phyloP scores from a whole-genome alignment of 2,329 filamentous ascomycete genomes.

The Penicillium sp. region DNA sequence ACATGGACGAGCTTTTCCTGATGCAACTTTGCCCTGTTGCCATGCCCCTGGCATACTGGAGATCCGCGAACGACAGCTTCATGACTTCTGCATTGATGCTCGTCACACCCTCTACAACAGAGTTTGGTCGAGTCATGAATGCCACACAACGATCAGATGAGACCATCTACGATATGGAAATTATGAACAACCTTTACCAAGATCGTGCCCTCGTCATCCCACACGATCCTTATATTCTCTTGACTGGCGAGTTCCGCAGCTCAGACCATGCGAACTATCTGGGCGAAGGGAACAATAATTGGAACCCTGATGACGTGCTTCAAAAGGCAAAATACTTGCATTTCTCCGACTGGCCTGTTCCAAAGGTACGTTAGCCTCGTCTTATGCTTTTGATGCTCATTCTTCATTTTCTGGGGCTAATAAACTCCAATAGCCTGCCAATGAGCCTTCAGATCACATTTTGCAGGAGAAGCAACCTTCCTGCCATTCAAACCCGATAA shows the following conservation, averaged over 20 bases:
- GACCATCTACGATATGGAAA: conserved; percentile 61
- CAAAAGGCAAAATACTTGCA: conserved; percentile 54
- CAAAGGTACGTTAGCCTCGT: conserved; percentile 50
- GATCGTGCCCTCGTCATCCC: conserved; percentile 58
- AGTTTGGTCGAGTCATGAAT: conserved; percentile 47
- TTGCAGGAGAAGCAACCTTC: neutral
- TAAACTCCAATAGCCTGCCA: neutral
- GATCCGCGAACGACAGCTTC: conserved; percentile 51
- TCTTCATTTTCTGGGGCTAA: neutral
- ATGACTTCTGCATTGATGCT: conserved; percentile 62
- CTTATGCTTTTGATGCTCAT: neutral
- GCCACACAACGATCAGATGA: conserved; percentile 33
- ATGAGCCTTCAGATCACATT: neutral
- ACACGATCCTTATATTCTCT: conserved; percentile 58
- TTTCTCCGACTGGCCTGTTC: conserved; percentile 37
- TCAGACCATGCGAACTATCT: conserved; percentile 51
- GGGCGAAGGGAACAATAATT: conserved; percentile 51
- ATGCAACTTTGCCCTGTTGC: conserved; percentile 60
- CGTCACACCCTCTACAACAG: conserved; percentile 53
- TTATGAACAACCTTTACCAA: conserved; percentile 61
- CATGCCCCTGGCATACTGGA: conserved; percentile 70
- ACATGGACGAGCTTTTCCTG: conserved; percentile 69
- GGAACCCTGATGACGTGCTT: conserved; percentile 55
- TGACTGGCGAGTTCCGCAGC: conserved; percentile 60
- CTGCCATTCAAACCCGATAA: neutral